Evolutionary conservation across 768 basidiomycete genomes (phyloP).

Genomic region (Termitomyces eurrhizus): DNA sequence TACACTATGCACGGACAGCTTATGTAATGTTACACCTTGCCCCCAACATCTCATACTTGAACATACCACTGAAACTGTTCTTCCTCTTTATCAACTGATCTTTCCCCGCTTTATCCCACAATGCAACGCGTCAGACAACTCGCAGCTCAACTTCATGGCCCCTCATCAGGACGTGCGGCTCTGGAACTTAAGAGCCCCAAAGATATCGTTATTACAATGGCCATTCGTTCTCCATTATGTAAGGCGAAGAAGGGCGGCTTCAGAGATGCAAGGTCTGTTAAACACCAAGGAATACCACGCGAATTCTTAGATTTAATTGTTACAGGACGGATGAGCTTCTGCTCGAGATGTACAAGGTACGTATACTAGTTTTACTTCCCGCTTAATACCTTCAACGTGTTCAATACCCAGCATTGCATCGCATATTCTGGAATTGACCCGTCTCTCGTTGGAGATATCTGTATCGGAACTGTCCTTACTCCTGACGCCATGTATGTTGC

Average conservation of each 20-base stretch:
- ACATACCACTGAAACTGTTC: not conserved
- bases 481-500: conserved; percentile 66
- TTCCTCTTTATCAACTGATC: not conserved
- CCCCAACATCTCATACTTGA: not conserved
- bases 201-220: conserved; percentile 82
- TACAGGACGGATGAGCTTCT: conserved; percentile 73
- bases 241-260: conserved; percentile 75
- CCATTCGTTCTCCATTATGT: conserved; percentile 71
- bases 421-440: conserved; percentile 58
- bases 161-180: conserved; percentile 41
- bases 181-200: conserved; percentile 60
- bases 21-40: too few relatives aligned
- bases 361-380: not conserved
- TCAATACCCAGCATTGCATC: conserved; percentile 48
- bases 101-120: not conserved
- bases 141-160: conserved; percentile 48
- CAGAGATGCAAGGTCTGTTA: conserved; percentile 60
- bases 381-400: conserved; percentile 1
- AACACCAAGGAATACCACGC: not conserved
- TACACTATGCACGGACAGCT: too few relatives aligned
- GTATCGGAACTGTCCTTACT: conserved; percentile 73
- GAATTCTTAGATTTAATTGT: not conserved
- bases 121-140: conserved; percentile 70
- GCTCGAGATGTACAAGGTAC: conserved; percentile 76
- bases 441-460: conserved; percentile 66